These are phyloP conservation scores for Epicoccum nigrum DNA, from an alignment of 2,329 filamentous ascomycete species.

Conservation along the genomic window DNA sequence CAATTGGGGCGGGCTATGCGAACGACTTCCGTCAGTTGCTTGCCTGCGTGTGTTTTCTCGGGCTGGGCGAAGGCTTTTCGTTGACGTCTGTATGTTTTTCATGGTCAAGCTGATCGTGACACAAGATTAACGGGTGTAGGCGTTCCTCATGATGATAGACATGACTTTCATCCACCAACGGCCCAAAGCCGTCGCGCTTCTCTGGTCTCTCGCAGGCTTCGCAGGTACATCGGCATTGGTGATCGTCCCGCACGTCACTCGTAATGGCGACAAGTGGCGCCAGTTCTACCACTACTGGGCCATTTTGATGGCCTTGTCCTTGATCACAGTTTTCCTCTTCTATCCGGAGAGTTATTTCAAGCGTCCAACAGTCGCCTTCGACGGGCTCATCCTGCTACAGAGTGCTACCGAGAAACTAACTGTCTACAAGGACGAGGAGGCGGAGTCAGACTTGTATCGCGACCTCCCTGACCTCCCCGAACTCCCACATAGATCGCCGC, in stretches of 20 bases:
- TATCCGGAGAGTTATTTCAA: constrained; percentile 52
- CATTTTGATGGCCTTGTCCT: constrained; percentile 27
- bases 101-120: not conserved
- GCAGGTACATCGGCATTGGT: constrained; percentile 33
- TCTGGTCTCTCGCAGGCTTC: constrained; percentile 42
- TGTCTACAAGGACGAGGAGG: constrained; percentile 44
- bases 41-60: constrained; percentile 40
- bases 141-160: constrained; percentile 48
- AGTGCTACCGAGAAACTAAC: constrained; percentile 48
- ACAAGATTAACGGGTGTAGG: constrained; percentile 25
- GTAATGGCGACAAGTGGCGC: constrained; percentile 40
- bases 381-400: constrained; percentile 50
- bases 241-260: constrained; percentile 36
- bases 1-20: constrained; percentile 35
- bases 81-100: constrained; percentile 35
- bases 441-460: constrained; percentile 32
- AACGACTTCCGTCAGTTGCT: constrained; percentile 37
- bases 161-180: constrained; percentile 50
- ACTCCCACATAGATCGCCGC: not conserved
- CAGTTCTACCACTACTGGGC: constrained; percentile 43
- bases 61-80: constrained; percentile 41
- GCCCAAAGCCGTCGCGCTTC: constrained; percentile 41
- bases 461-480: constrained; percentile 29
- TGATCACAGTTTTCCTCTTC: constrained; percentile 40
- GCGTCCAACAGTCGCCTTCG: constrained; percentile 50